Conservation (phyloP, 176 grass and related monocot genomes). For the Cymbopogon citratus region DNA sequence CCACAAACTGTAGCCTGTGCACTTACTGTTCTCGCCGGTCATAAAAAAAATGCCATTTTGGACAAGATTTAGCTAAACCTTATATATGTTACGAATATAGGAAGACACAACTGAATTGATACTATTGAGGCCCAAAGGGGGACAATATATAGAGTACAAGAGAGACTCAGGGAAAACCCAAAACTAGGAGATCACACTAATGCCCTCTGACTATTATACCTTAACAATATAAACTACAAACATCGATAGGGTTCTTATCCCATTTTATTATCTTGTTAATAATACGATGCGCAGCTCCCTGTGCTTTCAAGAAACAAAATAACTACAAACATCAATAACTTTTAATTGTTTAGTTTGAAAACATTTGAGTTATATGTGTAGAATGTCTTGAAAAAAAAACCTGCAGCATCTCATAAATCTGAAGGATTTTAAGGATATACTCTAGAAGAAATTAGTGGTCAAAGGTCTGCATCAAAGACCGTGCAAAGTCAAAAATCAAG, state of each 20-base stretch:
- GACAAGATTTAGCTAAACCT: neutral
- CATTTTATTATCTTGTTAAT: too few relatives aligned
- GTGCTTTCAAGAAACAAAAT: too few relatives aligned
- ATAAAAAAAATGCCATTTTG: neutral
- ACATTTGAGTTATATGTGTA: neutral
- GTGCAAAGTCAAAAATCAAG: neutral
- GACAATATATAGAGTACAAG: too few relatives aligned
- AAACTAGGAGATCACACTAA: too few relatives aligned
- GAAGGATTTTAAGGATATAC: neutral
- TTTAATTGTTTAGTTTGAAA: neutral
- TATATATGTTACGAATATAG: too few relatives aligned
- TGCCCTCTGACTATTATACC: too few relatives aligned
- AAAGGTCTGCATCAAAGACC: neutral
- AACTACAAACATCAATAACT: neutral
- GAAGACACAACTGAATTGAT: too few relatives aligned
- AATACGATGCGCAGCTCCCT: too few relatives aligned
- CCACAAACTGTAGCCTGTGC: neutral
- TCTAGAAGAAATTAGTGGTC: neutral
- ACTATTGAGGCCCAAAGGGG: too few relatives aligned
- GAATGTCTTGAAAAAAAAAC: neutral
- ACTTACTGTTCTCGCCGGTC: neutral
- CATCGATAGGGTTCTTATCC: too few relatives aligned
- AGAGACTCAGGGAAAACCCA: too few relatives aligned
- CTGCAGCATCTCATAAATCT: neutral
- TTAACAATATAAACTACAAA: too few relatives aligned